Evolutionary conservation across 176 grass and related monocot species (phyloP).

Genomic region (Canna indica): DNA sequence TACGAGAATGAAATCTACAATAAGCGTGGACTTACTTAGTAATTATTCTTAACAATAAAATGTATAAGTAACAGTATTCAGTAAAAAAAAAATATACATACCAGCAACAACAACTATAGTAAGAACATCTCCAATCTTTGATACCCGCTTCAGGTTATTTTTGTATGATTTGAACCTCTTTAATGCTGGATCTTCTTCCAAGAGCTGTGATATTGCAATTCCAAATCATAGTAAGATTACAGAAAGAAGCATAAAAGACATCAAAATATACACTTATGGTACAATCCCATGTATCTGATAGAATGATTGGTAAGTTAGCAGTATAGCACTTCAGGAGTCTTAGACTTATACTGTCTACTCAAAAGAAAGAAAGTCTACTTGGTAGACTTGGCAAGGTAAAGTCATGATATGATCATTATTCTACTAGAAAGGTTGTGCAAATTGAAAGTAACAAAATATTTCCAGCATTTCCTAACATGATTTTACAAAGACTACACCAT

Average conservation of each 20-base stretch:
- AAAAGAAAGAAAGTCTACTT: too few relatives aligned
- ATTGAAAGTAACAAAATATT: too few relatives aligned
- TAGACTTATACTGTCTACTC: not conserved
- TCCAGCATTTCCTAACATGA: too few relatives aligned
- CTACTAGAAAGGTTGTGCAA: too few relatives aligned
- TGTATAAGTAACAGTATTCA: not conserved
- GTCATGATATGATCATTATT: too few relatives aligned
- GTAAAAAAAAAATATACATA: constrained; percentile 18
- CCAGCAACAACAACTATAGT: constrained; percentile 37
- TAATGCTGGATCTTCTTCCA: constrained; percentile 62
- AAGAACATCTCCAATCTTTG: constrained; percentile 53
- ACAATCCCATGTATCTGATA: not conserved
- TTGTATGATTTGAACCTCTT: constrained; percentile 73
- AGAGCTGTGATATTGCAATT: constrained; percentile 32
- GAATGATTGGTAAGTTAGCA: not conserved
- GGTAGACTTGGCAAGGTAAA: too few relatives aligned
- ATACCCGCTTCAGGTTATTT: constrained; percentile 51
- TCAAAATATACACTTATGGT: not conserved
- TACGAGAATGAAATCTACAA: not conserved
- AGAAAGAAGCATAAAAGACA: not conserved
- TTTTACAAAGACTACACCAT: too few relatives aligned
- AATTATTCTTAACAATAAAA: not conserved
- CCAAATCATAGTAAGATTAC: not conserved
- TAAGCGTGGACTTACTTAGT: not conserved
- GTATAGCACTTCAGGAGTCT: not conserved